A percentile compares a stretch with the other conserved stretches of the same genome.
phyloP scores from a whole-genome alignment of 2,329 filamentous ascomycete species.

The Lachnellula hyalina region DNA sequence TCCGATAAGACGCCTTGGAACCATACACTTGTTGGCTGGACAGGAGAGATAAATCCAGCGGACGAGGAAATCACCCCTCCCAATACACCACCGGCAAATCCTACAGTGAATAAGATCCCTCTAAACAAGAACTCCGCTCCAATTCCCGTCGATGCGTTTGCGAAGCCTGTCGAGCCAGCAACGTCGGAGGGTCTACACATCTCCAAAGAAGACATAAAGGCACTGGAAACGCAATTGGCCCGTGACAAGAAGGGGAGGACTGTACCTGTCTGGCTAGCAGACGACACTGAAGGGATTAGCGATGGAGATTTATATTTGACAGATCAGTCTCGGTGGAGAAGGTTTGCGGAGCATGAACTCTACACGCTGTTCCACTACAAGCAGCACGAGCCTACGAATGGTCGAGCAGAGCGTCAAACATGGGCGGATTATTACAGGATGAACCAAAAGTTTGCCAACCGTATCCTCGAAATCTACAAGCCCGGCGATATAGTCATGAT shows the following conservation, averaged over 20 bases:
- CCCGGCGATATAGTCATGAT: conserved; percentile 89
- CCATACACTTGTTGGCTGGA: conserved; percentile 91
- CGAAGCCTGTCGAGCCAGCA: conserved; percentile 51
- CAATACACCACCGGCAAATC: conserved; percentile 43
- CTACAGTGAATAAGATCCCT: conserved; percentile 41
- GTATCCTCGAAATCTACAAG: conserved; percentile 82
- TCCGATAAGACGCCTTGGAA: conserved; percentile 83
- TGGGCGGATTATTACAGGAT: conserved; percentile 93
- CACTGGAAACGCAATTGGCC: conserved; percentile 68
- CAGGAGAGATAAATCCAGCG: conserved; percentile 69
- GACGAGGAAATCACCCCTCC: conserved; percentile 41
- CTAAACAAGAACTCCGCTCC: conserved; percentile 75
- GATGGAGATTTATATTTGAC: conserved; percentile 67
- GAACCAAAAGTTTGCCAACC: conserved; percentile 88
- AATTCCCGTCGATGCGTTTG: conserved; percentile 62
- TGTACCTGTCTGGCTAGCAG: conserved; percentile 82
- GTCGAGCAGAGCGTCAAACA: conserved; percentile 70
- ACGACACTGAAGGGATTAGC: conserved; percentile 60
- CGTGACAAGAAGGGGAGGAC: conserved; percentile 72
- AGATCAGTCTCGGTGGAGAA: conserved; percentile 80
- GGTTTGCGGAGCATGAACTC: conserved; percentile 85
- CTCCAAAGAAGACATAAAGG: conserved; percentile 61
- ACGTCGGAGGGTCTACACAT: conserved; percentile 66
- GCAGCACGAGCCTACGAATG: conserved; percentile 84
- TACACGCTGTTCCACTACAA: conserved; percentile 97